phyloP scores from a whole-genome alignment of 2,329 filamentous ascomycete species.

The Nemania sp. region DNA sequence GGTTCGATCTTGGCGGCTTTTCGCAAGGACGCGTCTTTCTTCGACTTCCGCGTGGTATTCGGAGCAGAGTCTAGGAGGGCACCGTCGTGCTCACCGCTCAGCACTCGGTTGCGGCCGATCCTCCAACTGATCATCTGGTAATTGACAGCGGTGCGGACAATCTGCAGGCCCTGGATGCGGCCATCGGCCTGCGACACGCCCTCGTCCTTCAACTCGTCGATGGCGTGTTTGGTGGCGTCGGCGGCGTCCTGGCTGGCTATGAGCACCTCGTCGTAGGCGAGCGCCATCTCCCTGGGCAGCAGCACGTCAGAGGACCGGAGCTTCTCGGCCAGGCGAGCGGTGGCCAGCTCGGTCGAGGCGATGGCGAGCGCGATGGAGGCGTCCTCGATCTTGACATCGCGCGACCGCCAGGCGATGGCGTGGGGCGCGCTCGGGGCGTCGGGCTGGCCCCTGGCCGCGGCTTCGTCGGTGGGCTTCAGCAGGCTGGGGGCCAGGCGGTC shows the following conservation, averaged over 20 bases:
- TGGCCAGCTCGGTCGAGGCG: conserved; percentile 65
- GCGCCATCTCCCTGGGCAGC: conserved; percentile 70
- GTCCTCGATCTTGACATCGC: conserved; percentile 87
- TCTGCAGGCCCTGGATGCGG: conserved; percentile 88
- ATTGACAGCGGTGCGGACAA: conserved; percentile 90
- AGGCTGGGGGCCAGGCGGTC: conserved; percentile 70
- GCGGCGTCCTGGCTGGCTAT: conserved; percentile 90
- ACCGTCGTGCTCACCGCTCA: conserved; percentile 84
- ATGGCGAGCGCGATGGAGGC: conserved; percentile 87
- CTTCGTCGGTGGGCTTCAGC: conserved; percentile 59
- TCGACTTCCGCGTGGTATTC: conserved; percentile 52
- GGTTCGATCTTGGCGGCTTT: conserved; percentile 54
- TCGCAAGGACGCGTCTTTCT: conserved; percentile 55
- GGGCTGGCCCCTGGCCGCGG: conserved; percentile 53
- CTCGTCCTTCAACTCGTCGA: conserved; percentile 85
- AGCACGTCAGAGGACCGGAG: conserved; percentile 49
- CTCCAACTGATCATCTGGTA: conserved; percentile 94
- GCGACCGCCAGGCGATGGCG: conserved; percentile 81
- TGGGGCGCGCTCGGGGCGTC: conserved; percentile 64
- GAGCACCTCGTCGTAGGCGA: conserved; percentile 88
- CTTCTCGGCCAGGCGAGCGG: conserved; percentile 51
- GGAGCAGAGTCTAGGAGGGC: conserved; percentile 57
- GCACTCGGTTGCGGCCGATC: conserved; percentile 86
- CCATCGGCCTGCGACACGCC: conserved; percentile 81
- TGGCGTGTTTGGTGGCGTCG: conserved; percentile 89